Evolutionary conservation across 2,329 filamentous ascomycete genomes (phyloP).

Genomic region (Bipolaris cookei): DNA sequence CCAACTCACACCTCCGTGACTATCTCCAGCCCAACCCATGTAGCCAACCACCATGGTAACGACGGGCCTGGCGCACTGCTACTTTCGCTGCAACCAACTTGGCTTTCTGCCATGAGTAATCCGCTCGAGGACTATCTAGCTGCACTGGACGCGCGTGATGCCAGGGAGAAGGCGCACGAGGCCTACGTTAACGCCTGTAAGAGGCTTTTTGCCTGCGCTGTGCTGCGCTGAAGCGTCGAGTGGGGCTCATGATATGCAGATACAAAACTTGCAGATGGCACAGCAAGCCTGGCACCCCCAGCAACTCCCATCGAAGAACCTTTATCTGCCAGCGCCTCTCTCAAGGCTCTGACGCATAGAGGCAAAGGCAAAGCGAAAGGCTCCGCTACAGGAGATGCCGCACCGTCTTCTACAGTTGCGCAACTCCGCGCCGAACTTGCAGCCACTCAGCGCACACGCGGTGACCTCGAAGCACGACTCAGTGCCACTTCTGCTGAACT

Average conservation of each 20-base stretch:
- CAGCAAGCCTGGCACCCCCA: slow-evolving; percentile 41
- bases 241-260: slow-evolving; percentile 40
- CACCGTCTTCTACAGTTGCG: slow-evolving; percentile 30
- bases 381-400: slow-evolving; percentile 19
- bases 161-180: slow-evolving; percentile 68
- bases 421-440: slow-evolving; percentile 68
- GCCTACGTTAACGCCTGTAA: slow-evolving; percentile 81
- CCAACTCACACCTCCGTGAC: slow-evolving; percentile 18
- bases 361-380: slow-evolving; percentile 26
- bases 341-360: slow-evolving; percentile 34
- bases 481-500: slow-evolving; percentile 69
- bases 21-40: slow-evolving; percentile 22
- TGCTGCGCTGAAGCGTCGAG: background rate
- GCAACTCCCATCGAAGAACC: slow-evolving; percentile 27
- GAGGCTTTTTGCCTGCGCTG: slow-evolving; percentile 27
- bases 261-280: slow-evolving; percentile 56
- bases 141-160: slow-evolving; percentile 74
- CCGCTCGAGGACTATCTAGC: slow-evolving; percentile 84
- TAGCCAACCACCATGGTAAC: slow-evolving; percentile 33
- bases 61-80: slow-evolving; percentile 5
- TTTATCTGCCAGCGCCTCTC: slow-evolving; percentile 25
- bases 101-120: slow-evolving; percentile 61
- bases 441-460: slow-evolving; percentile 76
- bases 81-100: slow-evolving; percentile 7
- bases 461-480: slow-evolving; percentile 69